Base-by-base conservation (phyloP, 345 rosid genomes). In the Eucalyptus curtisii region DNA sequence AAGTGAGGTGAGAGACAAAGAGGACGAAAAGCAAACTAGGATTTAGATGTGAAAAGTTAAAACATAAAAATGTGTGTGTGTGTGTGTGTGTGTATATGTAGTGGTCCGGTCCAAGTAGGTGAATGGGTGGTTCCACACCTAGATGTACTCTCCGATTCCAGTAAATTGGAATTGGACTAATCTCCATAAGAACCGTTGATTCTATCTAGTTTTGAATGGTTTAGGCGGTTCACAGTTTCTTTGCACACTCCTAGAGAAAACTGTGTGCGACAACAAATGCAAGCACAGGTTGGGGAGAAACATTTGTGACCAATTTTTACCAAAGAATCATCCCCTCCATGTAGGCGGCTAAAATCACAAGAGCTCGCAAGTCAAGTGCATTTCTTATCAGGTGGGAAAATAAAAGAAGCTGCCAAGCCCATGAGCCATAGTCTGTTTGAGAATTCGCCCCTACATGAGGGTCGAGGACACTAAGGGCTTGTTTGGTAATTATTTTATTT, bases 181-280 rank as follows among this genome's bases (percentile, higher is more conserved):
- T 52, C 0, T 52, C 25, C 1, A 8, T 52, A 25, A 0, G 25
- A 52, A 52, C 0, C 24, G 10, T 0, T 19, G 0, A 1, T 19
- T 52, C 2, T 52, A 52, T 52, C 0, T 52, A 2, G 0, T 52
- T 0, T 52, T 19, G 57, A 52, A 52, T 19, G 10, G 9, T 52
- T 19, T 0, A 52, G 0, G 10, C 0, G 1, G 24, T 52, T 52
- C 24, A 3, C 1, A 8, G 57, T 52, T 52, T 0, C 0, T 52
- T 20, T 52, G 5, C 57, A 52, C 57, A 3, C 5, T 52, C 5
- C 25, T 61, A 30, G 0, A n/a, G 10, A 30, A 61, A 64, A n/a
- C 2, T 20, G 0, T 22, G 47, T 6, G 27, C 7, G 13, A 5
- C 47, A 7, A 76, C 33, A 76, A 14, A 9, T 71, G 82, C 27